phyloP scores from a whole-genome alignment of 2,329 filamentous ascomycete species.

The Calonectria multiphialidica region DNA sequence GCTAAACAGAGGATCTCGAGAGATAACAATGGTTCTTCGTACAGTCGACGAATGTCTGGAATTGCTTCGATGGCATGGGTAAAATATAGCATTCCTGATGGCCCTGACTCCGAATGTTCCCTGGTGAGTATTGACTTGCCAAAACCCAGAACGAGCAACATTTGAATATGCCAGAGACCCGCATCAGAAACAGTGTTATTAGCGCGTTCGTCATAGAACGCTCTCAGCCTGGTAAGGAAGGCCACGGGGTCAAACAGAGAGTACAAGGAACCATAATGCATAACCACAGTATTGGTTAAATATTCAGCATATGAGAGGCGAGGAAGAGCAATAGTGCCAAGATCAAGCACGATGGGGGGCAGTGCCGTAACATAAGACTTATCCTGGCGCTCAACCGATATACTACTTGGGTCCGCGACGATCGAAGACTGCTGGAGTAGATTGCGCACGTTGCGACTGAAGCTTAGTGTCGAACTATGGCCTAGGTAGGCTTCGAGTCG shows the following conservation, averaged over 20 bases:
- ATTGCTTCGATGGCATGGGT: constrained; percentile 30
- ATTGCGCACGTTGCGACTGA: constrained; percentile 35
- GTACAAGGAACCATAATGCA: constrained; percentile 34
- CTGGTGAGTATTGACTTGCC: constrained; percentile 36
- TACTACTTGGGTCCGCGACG: constrained; percentile 24
- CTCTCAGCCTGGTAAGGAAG: constrained; percentile 23
- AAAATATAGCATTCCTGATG: constrained; percentile 36
- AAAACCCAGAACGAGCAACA: constrained; percentile 33
- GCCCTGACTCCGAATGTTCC: constrained; percentile 34
- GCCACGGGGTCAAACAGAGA: constrained; percentile 25
- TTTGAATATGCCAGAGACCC: constrained; percentile 35
- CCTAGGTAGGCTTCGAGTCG: constrained; percentile 39
- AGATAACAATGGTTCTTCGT: constrained; percentile 31
- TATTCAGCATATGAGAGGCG: constrained; percentile 34
- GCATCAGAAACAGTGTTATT: background rate
- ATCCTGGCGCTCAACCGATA: constrained; percentile 32
- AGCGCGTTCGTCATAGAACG: constrained; percentile 25
- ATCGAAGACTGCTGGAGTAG: constrained; percentile 31
- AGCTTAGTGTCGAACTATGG: constrained; percentile 34
- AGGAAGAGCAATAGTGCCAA: constrained; percentile 26
- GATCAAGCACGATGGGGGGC: constrained; percentile 27
- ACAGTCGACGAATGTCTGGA: constrained; percentile 33
- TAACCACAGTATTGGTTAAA: constrained; percentile 30
- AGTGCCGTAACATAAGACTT: constrained; percentile 30
- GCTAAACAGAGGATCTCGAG: constrained; percentile 34